Base-by-base conservation (phyloP, 495 filamentous ascomycete species). In the Penicillium silybi region DNA sequence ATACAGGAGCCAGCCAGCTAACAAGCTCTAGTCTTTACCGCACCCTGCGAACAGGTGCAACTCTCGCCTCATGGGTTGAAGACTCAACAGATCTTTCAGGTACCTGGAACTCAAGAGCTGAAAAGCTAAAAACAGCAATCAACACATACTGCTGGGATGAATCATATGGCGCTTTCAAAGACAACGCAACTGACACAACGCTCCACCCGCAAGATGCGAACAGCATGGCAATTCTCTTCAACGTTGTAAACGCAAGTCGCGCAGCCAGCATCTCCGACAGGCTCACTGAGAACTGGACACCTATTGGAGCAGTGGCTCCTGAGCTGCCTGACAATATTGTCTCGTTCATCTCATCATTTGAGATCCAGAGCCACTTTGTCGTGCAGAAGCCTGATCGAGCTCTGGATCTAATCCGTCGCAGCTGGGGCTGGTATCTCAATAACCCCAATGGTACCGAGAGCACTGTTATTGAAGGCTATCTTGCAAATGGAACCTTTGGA, bases 391-490 rank as follows among this genome's bases (percentile, higher is more conserved):
- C 69, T 16, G 62, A 63, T 20, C 65, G 69, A 4, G 82, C 81
- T 1, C 66, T 87, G 18, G 78, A 81, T 22, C 72, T 87, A 5
- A 80, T 82, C 57, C 67, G 75, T 15, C 66, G 75, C 6, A 75
- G 76, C 61, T 87, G 84, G 82, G 80, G 77, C 13, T 82, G 80
- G 68, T 80, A 85, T 66, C 75, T 85, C 32, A 71, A 84, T 51
- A 79, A 82, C 41, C 73, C 74, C 3, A 77, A 81, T 38, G 79
- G 82, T 54, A 87, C 83, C 6, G 79, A 82, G 48, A 78, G 73
- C 26, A 85, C 82, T 0, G 74, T 83, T 1, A 73, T 81, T 41
- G 83, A 85, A 60, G 82, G 82, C 0, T 85, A 81, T 53, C 63
- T 78, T 10, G 64, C 61, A 2, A 76, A 84, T 59, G 82, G 81